These are phyloP conservation scores for Scheffersomyces insectosa DNA, from an alignment of 1,139 yeast genomes.

Conservation along the genomic window DNA sequence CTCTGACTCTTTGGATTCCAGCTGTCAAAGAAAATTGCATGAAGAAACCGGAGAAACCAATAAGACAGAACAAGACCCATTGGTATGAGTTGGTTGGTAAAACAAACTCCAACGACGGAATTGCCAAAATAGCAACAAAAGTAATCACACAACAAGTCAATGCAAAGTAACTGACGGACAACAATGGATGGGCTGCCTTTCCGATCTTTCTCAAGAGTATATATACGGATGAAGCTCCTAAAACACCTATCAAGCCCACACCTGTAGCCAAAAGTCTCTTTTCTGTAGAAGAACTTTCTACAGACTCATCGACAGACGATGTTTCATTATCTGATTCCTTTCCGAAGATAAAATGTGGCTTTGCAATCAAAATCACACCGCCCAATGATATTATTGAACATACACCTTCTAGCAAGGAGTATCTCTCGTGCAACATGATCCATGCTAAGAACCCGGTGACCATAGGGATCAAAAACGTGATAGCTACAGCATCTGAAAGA, in stretches of 20 bases:
- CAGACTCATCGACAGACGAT: slow-evolving; percentile 25
- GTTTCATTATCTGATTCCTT: slow-evolving; percentile 30
- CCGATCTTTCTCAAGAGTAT: slow-evolving; percentile 77
- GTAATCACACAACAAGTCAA: slow-evolving; percentile 59
- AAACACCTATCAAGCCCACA: slow-evolving; percentile 68
- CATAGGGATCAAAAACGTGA: slow-evolving; percentile 77
- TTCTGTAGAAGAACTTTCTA: slow-evolving; percentile 42
- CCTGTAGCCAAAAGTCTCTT: slow-evolving; percentile 56
- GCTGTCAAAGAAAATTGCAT: slow-evolving; percentile 80
- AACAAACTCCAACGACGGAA: slow-evolving; percentile 62
- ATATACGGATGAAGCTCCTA: slow-evolving; percentile 71
- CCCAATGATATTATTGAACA: slow-evolving; percentile 69
- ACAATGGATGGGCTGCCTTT: slow-evolving; percentile 71
- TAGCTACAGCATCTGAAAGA: slow-evolving; percentile 73
- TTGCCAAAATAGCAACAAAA: slow-evolving; percentile 48
- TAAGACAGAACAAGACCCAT: slow-evolving; percentile 60
- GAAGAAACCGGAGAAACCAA: slow-evolving; percentile 78
- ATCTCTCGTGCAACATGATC: slow-evolving; percentile 64
- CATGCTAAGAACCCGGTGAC: slow-evolving; percentile 77
- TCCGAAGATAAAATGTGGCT: slow-evolving; percentile 76
- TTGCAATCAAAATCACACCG: slow-evolving; percentile 81
- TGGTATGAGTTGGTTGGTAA: slow-evolving; percentile 60
- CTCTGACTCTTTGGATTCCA: slow-evolving; percentile 80
- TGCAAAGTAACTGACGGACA: slow-evolving; percentile 79
- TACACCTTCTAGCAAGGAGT: slow-evolving; percentile 62